Percentiles rank a stretch among this genome's conserved stretches.
Conservation (phyloP, 148 eudicot species). For the Fagopyrum esculentum region DNA sequence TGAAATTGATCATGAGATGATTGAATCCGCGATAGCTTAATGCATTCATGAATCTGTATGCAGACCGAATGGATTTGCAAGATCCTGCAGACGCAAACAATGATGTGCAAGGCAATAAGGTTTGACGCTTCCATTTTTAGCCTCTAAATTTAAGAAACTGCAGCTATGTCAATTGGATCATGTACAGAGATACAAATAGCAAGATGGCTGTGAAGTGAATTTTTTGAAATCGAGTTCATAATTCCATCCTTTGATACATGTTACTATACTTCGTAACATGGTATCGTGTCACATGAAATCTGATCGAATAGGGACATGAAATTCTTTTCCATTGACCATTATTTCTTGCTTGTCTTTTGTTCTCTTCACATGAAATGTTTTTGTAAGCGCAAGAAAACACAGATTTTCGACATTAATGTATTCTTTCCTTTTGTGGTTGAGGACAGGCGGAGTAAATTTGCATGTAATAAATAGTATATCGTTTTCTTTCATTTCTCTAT, state of each 20-base stretch:
- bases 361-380: background rate
- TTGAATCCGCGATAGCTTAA: background rate
- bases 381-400: background rate
- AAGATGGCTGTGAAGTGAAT: conserved; percentile 7
- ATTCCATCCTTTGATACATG: background rate
- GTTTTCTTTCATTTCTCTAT: background rate
- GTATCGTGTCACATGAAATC: background rate
- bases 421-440: background rate
- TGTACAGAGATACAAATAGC: conserved; percentile 14
- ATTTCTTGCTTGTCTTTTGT: background rate
- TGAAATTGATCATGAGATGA: background rate
- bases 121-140: background rate
- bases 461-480: conserved; percentile 4
- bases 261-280: conserved; percentile 1
- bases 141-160: background rate
- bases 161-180: conserved; percentile 15
- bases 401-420: background rate
- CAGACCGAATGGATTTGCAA: conserved; percentile 7
- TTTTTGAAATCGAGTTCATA: background rate
- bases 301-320: background rate
- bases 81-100: background rate
- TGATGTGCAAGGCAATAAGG: background rate
- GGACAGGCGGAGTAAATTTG: background rate
- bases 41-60: background rate
- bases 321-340: conserved; percentile 5